These are phyloP conservation scores for Phytophthora parvispora DNA, from an alignment of 352 stramenopile species.

Conservation along the genomic window DNA sequence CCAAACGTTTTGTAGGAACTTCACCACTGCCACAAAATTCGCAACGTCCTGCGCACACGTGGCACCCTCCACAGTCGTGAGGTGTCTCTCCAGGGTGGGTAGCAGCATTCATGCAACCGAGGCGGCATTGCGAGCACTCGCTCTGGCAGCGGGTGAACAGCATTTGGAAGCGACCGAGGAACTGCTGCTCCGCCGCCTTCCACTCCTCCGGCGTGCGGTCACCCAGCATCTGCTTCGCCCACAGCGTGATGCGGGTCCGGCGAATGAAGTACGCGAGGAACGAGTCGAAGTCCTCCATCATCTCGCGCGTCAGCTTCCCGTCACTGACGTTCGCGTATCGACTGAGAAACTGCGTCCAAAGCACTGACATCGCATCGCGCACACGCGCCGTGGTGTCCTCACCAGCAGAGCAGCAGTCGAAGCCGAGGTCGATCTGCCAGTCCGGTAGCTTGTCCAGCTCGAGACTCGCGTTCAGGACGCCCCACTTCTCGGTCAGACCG, in stretches of 20 bases:
- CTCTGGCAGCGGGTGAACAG: constrained; percentile 70
- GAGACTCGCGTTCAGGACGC: constrained; percentile 3
- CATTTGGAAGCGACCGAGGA: constrained; percentile 51
- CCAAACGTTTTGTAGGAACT: constrained; percentile 31
- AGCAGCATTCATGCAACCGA: constrained; percentile 76
- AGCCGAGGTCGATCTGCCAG: constrained; percentile 56
- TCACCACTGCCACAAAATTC: constrained; percentile 55
- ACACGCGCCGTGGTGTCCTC: constrained; percentile 24
- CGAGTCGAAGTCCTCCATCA: constrained; percentile 59
- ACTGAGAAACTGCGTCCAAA: constrained; percentile 46
- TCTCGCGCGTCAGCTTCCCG: constrained; percentile 27
- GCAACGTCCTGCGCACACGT: constrained; percentile 56
- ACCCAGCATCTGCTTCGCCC: constrained; percentile 51
- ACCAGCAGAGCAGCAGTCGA: constrained; percentile 30
- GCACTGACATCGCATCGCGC: constrained; percentile 28
- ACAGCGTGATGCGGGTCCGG: constrained; percentile 53
- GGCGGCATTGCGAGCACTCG: constrained; percentile 54
- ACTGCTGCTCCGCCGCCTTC: constrained; percentile 58
- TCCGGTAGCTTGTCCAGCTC: constrained; percentile 45
- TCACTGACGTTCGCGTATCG: constrained; percentile 1
- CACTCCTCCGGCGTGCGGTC: constrained; percentile 55
- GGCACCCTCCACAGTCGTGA: constrained; percentile 67
- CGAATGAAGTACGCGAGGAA: constrained; percentile 70
- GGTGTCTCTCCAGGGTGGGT: constrained; percentile 30
- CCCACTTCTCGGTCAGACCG: constrained; percentile 50